Base-by-base conservation (phyloP, 2,329 filamentous ascomycete species). In the Phyllosticta citribraziliensis region DNA sequence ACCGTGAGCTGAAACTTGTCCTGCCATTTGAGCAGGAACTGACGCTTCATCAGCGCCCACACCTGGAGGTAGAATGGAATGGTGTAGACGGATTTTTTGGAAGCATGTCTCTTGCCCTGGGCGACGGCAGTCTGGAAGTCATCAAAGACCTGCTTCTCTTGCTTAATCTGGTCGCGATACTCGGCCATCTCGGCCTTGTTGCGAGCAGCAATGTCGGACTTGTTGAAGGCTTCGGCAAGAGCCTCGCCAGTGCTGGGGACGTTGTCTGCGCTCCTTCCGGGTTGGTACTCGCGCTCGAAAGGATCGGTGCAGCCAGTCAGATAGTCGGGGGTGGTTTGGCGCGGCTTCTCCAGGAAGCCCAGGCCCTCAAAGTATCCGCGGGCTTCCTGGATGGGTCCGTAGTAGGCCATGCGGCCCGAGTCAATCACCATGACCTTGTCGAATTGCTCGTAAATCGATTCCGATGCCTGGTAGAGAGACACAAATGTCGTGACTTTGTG, bases 371-470 rank as follows among this genome's bases (percentile, higher is more conserved):
- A 93, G 71, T 93, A 93, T 56, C 74, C 74, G 25, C 88, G 80
- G 1, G 89, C 89, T 64, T 88, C 83, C 1, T 79, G 73, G 0
- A 83, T 76, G 0, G 86, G 86, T 0, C 89, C 89, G 63, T 89
- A 91, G 75, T 85, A 94, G 35, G 89, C 87, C 70, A 91, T 86
- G 27, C 82, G 83, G 1, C 89, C 89, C 51, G 83, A 82, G 64
- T 92, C 88, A 60, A 94, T 88, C 40, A 92, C 87, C 68, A 95
- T 77, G 12, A 94, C 89, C 73, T 93, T 94, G 77, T 95, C 89
- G 64, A 93, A 92, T 35, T 86, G 83, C 22, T 80, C 80, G 75
- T 89, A 92, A 64, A 93, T 90, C 67, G 88, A 91, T 73, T 94
- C 88, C 0, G 87, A 91, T 0, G 89, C 89, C 70, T 95, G 90